A percentile compares a stretch with the other conserved stretches of the same genome.
Conservation (phyloP, 2,329 filamentous ascomycete species). For the Bipolaris victoriae region DNA sequence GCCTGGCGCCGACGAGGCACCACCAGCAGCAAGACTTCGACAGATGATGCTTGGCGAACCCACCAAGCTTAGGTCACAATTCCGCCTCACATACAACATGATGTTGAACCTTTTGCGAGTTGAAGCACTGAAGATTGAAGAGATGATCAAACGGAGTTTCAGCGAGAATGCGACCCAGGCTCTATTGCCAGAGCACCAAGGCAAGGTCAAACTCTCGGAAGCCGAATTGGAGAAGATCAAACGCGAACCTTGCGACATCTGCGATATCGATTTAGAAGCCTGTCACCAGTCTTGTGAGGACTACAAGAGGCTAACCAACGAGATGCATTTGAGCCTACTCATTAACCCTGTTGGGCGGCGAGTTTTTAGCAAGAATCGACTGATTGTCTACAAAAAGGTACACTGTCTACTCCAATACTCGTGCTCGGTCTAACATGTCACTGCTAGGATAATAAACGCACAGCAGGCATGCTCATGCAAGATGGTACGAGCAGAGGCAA, state of each 20-base stretch:
- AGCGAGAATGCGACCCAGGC: constrained; percentile 98
- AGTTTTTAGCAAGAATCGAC: constrained; percentile 74
- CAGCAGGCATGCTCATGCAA: constrained; percentile 77
- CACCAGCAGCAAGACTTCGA: constrained; percentile 79
- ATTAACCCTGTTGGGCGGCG: constrained; percentile 82
- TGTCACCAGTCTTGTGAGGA: constrained; percentile 84
- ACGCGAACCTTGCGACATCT: constrained; percentile 80
- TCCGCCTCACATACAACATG: constrained; percentile 99
- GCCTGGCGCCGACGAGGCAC: constrained; percentile 82
- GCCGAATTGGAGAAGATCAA: constrained; percentile 90
- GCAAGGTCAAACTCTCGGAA: constrained; percentile 89
- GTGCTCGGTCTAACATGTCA: constrained; percentile 24
- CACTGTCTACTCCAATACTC: neutral
- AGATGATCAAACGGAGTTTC: constrained; percentile 99
- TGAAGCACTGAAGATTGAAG: constrained; percentile 96
- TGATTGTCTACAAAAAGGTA: constrained; percentile 80
- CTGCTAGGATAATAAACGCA: constrained; percentile 74
- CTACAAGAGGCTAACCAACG: constrained; percentile 77
- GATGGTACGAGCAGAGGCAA: constrained; percentile 74
- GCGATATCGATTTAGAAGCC: constrained; percentile 77
- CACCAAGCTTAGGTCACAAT: constrained; percentile 93
- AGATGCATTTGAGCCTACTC: constrained; percentile 78
- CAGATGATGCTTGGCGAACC: constrained; percentile 97
- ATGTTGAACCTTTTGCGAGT: constrained; percentile 94
- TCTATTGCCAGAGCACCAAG: constrained; percentile 91